Evolutionary conservation across 1,284 basidiomycete genomes (phyloP).

Genomic region (Austroboletus olivaceoglutinosus): DNA sequence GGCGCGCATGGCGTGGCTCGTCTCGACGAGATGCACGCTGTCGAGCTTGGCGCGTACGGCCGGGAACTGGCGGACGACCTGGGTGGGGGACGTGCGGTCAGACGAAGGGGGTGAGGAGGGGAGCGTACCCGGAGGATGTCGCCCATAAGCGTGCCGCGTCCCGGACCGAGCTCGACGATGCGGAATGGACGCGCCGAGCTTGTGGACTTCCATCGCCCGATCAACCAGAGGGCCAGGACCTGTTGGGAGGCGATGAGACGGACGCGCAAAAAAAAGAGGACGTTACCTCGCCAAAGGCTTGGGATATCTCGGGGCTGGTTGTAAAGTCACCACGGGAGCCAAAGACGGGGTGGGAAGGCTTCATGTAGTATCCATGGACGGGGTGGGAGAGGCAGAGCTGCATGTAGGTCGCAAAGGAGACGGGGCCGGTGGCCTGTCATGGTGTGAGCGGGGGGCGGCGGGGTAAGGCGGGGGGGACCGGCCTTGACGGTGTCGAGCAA

Average conservation of each 20-base stretch:
- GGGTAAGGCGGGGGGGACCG: not conserved
- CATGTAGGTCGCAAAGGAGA: conserved; percentile 87
- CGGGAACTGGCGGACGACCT: conserved; percentile 58
- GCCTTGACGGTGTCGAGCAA: conserved; percentile 70
- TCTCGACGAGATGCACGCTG: conserved; percentile 80
- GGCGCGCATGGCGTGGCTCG: conserved; percentile 63
- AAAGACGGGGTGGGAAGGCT: conserved; percentile 70
- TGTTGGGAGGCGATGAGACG: conserved; percentile 34
- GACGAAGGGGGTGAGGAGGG: conserved; percentile 17
- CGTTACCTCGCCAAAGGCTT: conserved; percentile 93
- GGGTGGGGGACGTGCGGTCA: not conserved
- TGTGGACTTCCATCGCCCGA: conserved; percentile 73
- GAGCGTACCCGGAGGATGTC: conserved; percentile 82
- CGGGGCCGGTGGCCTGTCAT: conserved; percentile 77
- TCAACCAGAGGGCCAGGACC: conserved; percentile 85
- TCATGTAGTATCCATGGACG: conserved; percentile 87
- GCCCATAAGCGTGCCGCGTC: conserved; percentile 87
- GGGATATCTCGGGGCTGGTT: conserved; percentile 95
- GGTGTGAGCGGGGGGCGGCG: not conserved
- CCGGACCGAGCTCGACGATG: conserved; percentile 92
- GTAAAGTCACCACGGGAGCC: conserved; percentile 91
- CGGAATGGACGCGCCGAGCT: conserved; percentile 57
- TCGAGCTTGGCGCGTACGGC: conserved; percentile 41
- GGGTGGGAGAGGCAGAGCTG: conserved; percentile 86
- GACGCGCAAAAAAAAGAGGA: not conserved